phyloP scores from a whole-genome alignment of 2,329 filamentous ascomycete species.

The Botrytis deweyae region DNA sequence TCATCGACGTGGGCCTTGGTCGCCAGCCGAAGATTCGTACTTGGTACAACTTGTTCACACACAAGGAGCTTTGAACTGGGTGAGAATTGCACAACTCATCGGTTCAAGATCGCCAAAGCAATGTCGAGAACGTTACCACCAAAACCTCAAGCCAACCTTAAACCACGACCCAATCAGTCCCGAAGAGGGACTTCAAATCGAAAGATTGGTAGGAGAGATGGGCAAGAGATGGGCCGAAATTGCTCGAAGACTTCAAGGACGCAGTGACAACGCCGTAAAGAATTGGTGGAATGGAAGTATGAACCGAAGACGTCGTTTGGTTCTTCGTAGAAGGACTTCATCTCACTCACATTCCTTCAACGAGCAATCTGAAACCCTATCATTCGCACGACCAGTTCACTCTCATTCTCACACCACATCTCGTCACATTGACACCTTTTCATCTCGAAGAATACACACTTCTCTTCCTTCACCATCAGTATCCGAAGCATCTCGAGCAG shows the following conservation, averaged over 20 bases:
- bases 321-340: constrained; percentile 36
- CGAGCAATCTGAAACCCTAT: constrained; percentile 38
- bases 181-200: constrained; percentile 71
- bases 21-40: constrained; percentile 69
- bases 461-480: constrained; percentile 64
- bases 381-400: constrained; percentile 34
- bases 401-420: constrained; percentile 16
- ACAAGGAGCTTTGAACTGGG: constrained; percentile 84
- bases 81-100: constrained; percentile 75
- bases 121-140: constrained; percentile 90
- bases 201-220: constrained; percentile 71
- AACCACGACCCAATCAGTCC: constrained; percentile 72
- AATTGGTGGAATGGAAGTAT: constrained; percentile 97
- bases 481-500: constrained; percentile 59
- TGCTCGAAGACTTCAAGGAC: constrained; percentile 73
- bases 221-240: constrained; percentile 95
- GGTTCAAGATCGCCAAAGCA: constrained; percentile 84
- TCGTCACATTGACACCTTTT: constrained; percentile 34
- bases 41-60: constrained; percentile 69
- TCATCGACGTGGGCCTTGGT: constrained; percentile 80
- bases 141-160: constrained; percentile 79
- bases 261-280: constrained; percentile 94
- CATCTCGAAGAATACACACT: constrained; percentile 47
- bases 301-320: constrained; percentile 63
- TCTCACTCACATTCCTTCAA: constrained; percentile 35